Percentiles rank a stretch among this genome's conserved stretches.
phyloP scores from a whole-genome alignment of 2,329 filamentous ascomycete genomes.

The Pezicula rhizophila region DNA sequence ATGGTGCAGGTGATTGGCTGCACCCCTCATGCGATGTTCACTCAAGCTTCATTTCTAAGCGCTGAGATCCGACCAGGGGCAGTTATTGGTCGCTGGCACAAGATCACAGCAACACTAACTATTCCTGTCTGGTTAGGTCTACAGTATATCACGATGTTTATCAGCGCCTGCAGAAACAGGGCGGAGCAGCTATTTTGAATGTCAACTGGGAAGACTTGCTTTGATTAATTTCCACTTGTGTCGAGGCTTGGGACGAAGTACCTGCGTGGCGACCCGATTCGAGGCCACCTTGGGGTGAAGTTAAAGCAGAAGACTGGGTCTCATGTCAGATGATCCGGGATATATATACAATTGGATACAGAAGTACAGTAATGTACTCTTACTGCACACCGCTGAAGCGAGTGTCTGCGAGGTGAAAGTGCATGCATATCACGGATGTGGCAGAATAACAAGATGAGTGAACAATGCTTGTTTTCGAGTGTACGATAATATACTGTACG shows the following conservation, averaged over 20 bases:
- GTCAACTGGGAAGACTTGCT: background rate
- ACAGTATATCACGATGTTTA: background rate
- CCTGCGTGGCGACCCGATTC: background rate
- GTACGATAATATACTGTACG: too few relatives aligned
- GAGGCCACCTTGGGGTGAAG: background rate
- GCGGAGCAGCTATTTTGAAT: background rate
- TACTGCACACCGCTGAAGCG: too few relatives aligned
- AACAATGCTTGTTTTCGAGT: too few relatives aligned
- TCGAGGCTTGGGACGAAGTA: background rate
- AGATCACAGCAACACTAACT: background rate
- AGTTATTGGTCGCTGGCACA: background rate
- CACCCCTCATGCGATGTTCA: background rate
- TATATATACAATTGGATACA: too few relatives aligned
- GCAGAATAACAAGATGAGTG: too few relatives aligned
- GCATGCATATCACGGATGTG: too few relatives aligned
- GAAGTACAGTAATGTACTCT: too few relatives aligned
- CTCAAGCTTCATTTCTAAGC: background rate
- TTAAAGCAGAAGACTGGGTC: too few relatives aligned
- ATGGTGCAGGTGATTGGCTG: background rate
- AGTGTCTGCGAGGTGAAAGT: too few relatives aligned
- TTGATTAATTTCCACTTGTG: background rate
- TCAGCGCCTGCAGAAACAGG: conserved; percentile 1
- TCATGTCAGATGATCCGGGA: too few relatives aligned
- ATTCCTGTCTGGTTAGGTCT: background rate
- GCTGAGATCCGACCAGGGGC: background rate